A percentile compares a stretch with the other conserved stretches of the same genome.
Conservation (phyloP, 257 asterid genomes). For the Solanum etuberosum region DNA sequence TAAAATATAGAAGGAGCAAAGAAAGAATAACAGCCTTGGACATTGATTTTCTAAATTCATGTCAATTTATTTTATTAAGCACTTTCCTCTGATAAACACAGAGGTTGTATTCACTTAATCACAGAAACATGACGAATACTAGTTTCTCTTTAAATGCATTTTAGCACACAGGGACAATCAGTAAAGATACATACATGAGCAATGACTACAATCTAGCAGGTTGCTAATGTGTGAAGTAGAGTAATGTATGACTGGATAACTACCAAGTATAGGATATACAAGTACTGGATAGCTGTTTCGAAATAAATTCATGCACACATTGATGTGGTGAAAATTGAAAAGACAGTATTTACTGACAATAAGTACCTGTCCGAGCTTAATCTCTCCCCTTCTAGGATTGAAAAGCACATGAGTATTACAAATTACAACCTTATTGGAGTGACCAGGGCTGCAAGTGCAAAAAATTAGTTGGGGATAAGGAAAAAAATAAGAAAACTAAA, state of each 20-base stretch:
- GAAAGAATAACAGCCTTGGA: not conserved
- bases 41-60: not conserved
- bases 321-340: not conserved
- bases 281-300: not conserved
- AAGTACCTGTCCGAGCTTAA: slow-evolving; percentile 92
- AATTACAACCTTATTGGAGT: slow-evolving; percentile 53
- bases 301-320: not conserved
- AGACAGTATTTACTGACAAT: not conserved
- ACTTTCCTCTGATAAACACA: not conserved
- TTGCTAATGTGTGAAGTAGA: not conserved
- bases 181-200: not conserved
- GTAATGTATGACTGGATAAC: not conserved
- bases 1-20: not conserved
- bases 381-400: slow-evolving; percentile 92
- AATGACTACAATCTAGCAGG: not conserved
- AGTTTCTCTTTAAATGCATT: not conserved
- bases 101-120: not conserved
- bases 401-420: slow-evolving; percentile 96
- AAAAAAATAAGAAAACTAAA: not conserved
- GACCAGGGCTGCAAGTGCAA: slow-evolving; percentile 35
- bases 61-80: not conserved
- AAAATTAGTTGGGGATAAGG: not conserved
- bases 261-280: not conserved
- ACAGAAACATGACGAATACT: not conserved
- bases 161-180: not conserved